Percentiles rank a stretch among this genome's conserved stretches.
Conservation (phyloP, 495 filamentous ascomycete genomes). For the Hypoxylon crocopeplum region DNA sequence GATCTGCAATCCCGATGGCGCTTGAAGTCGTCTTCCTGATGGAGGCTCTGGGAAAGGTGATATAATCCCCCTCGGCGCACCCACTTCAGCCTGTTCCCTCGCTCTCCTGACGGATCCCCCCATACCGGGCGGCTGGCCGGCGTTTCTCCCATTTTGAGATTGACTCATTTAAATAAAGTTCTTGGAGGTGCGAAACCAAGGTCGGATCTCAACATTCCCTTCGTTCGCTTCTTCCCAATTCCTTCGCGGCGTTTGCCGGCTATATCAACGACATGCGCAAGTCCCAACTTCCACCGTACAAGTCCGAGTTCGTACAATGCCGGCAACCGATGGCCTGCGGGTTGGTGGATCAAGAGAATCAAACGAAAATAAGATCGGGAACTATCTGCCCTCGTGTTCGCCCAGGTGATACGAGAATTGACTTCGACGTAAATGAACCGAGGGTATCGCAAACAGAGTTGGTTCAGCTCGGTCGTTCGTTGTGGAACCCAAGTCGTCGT, state of each 20-base stretch:
- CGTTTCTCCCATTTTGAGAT: conserved; percentile 54
- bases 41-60: conserved; percentile 29
- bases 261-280: conserved; percentile 42
- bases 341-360: conserved; percentile 19
- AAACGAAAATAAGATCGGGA: conserved; percentile 29
- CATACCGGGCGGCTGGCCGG: conserved; percentile 47
- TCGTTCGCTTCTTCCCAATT: conserved; percentile 36
- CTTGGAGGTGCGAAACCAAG: conserved; percentile 15
- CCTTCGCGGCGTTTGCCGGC: conserved; percentile 22
- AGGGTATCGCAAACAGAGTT: conserved; percentile 39
- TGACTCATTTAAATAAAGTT: conserved; percentile 55
- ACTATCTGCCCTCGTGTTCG: conserved; percentile 25
- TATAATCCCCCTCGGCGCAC: conserved; percentile 33
- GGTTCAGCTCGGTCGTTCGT: conserved; percentile 37
- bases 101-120: conserved; percentile 56
- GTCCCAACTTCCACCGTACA: conserved; percentile 13
- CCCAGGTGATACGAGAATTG: conserved; percentile 18
- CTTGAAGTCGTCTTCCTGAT: conserved; percentile 42
- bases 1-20: conserved; percentile 45
- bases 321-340: conserved; percentile 26
- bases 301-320: conserved; percentile 30
- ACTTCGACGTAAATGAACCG: conserved; percentile 34
- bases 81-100: conserved; percentile 50
- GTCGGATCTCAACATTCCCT: conserved; percentile 36
- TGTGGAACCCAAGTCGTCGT: conserved; percentile 44